phyloP scores from a whole-genome alignment of 1,139 yeast genomes.

The Lipomyces yarrowii region DNA sequence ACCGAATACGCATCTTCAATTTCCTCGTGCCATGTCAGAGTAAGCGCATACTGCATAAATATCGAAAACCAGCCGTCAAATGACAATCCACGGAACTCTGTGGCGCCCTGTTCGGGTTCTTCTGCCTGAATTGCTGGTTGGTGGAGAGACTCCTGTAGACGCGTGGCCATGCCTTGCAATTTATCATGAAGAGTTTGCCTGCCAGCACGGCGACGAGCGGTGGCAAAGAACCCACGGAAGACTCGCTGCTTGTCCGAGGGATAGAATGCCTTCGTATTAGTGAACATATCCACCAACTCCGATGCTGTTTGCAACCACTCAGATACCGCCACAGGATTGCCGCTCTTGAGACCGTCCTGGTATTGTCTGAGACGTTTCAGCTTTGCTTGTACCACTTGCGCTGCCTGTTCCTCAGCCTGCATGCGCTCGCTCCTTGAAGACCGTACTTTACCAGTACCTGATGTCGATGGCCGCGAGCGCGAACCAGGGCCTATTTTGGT shows the following conservation, averaged over 20 bases:
- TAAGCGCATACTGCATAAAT: conserved; percentile 74
- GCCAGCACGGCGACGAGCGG: conserved; percentile 61
- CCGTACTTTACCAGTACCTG: conserved; percentile 9
- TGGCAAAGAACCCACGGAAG: conserved; percentile 60
- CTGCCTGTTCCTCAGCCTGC: conserved; percentile 28
- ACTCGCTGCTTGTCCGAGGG: conserved; percentile 70
- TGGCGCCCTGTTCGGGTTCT: conserved; percentile 44
- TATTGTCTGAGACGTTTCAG: conserved; percentile 63
- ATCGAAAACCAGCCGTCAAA: conserved; percentile 85
- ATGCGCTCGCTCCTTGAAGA: conserved; percentile 19
- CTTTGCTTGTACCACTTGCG: conserved; percentile 41
- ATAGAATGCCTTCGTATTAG: conserved; percentile 74
- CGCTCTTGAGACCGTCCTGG: conserved; percentile 55
- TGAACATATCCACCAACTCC: conserved; percentile 79
- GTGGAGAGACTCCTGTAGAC: conserved; percentile 33
- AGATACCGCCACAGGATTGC: conserved; percentile 63
- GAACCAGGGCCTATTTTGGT: conserved; percentile 7
- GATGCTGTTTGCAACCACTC: conserved; percentile 87
- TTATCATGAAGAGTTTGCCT: conserved; percentile 66
- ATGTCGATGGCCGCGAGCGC: conserved; percentile 6
- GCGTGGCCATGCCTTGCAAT: conserved; percentile 33
- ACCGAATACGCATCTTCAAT: conserved; percentile 71
- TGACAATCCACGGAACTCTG: conserved; percentile 70
- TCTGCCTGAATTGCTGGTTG: conserved; percentile 48
- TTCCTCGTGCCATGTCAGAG: conserved; percentile 62